These are phyloP conservation scores for Aspergillus sp. DNA, from an alignment of 2,329 filamentous ascomycete genomes.

Conservation along the genomic window DNA sequence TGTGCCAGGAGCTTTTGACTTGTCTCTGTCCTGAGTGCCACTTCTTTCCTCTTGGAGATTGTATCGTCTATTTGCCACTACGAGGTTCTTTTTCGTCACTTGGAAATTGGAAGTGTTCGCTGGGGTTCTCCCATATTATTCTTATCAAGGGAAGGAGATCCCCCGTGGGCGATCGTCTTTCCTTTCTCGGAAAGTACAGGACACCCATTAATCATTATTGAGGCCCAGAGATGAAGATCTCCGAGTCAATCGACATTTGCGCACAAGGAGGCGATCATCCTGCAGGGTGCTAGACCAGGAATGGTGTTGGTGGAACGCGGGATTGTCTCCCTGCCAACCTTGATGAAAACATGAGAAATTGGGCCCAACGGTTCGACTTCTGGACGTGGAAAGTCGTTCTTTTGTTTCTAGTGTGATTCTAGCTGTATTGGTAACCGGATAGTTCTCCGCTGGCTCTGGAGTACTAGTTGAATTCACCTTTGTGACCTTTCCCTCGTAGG, in stretches of 20 bases:
- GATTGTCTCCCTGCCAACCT: constrained; percentile 13
- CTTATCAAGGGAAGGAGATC: neutral
- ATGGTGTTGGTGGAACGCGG: constrained; percentile 16
- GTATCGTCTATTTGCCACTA: neutral
- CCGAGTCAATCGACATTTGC: neutral
- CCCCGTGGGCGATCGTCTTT: constrained; percentile 1
- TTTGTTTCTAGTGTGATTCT: constrained; percentile 20
- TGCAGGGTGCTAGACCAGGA: neutral
- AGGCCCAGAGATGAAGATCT: neutral
- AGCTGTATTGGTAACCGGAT: constrained; percentile 16
- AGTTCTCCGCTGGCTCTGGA: neutral
- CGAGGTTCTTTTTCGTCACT: neutral
- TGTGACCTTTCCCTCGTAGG: neutral
- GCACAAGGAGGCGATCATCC: neutral
- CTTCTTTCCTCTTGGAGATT: neutral
- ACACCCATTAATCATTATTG: too few relatives aligned
- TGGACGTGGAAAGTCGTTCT: constrained; percentile 7
- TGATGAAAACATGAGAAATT: neutral
- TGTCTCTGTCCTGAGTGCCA: neutral
- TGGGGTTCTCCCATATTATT: neutral
- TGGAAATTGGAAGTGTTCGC: neutral
- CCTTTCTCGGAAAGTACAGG: neutral
- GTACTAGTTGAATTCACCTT: neutral
- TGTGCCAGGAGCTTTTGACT: neutral
- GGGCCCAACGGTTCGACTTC: constrained; percentile 14